These are phyloP conservation scores for Xerocomellus chrysenteron DNA, from an alignment of 768 basidiomycete genomes.

Conservation along the genomic window DNA sequence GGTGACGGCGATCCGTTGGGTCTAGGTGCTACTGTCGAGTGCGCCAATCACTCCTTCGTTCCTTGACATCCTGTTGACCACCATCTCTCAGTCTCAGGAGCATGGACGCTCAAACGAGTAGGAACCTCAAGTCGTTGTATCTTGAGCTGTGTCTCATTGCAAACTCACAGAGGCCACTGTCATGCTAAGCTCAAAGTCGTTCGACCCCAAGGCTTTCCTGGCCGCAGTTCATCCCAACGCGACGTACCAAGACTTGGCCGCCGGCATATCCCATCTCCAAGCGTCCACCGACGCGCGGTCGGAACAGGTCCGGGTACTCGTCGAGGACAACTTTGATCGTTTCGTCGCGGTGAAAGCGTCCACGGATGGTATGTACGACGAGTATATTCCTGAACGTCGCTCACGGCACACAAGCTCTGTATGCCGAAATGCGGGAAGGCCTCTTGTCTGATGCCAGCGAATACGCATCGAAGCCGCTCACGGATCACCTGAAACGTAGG, in stretches of 20 bases:
- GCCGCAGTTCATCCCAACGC: slow-evolving; percentile 92
- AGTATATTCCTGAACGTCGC: neutral
- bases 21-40: slow-evolving; percentile 65
- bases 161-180: slow-evolving; percentile 65
- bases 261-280: slow-evolving; percentile 72
- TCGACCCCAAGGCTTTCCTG: slow-evolving; percentile 93
- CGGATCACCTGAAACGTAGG: slow-evolving; percentile 84
- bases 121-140: slow-evolving; percentile 16
- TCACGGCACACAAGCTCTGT: slow-evolving; percentile 56
- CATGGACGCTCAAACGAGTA: slow-evolving; percentile 78
- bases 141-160: slow-evolving; percentile 7
- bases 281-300: slow-evolving; percentile 86
- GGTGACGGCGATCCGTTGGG: slow-evolving; percentile 77
- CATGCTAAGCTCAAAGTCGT: slow-evolving; percentile 87
- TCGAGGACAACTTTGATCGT: slow-evolving; percentile 97
- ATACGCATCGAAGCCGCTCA: slow-evolving; percentile 77
- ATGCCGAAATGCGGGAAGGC: slow-evolving; percentile 91
- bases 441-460: slow-evolving; percentile 74
- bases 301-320: slow-evolving; percentile 90
- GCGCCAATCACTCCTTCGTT: slow-evolving; percentile 21
- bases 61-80: slow-evolving; percentile 1
- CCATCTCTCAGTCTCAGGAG: slow-evolving; percentile 49
- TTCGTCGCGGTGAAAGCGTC: slow-evolving; percentile 97
- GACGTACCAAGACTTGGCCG: slow-evolving; percentile 85
- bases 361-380: slow-evolving; percentile 71